Evolutionary conservation across 2,329 filamentous ascomycete species (phyloP).

Genomic region (Phialocephala subalpina): DNA sequence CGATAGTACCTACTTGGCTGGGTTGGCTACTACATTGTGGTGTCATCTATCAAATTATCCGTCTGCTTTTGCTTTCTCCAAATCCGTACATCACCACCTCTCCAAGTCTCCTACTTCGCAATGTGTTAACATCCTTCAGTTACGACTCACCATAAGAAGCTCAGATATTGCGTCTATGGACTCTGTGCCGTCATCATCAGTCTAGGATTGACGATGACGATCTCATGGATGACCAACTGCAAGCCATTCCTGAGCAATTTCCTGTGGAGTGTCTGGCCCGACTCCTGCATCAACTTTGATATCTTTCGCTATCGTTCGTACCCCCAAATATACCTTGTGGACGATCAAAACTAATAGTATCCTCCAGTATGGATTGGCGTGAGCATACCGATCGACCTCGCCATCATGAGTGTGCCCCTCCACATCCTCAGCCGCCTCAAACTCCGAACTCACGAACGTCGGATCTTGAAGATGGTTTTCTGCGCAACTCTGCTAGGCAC

Average conservation of each 20-base stretch:
- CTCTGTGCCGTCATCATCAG: slow-evolving; percentile 37
- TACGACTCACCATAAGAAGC: slow-evolving; percentile 34
- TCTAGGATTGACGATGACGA: slow-evolving; percentile 34
- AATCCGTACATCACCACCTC: slow-evolving; percentile 36
- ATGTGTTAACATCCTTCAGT: slow-evolving; percentile 29
- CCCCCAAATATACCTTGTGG: background rate
- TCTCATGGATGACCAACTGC: slow-evolving; percentile 39
- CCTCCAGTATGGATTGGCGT: slow-evolving; percentile 39
- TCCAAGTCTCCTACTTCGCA: background rate
- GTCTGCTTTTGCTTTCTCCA: slow-evolving; percentile 42
- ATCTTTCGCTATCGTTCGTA: slow-evolving; percentile 40
- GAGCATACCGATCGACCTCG: slow-evolving; percentile 41
- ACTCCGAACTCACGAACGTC: slow-evolving; percentile 36
- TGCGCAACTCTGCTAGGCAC: slow-evolving; percentile 42
- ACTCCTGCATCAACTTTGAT: slow-evolving; percentile 41
- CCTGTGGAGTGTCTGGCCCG: slow-evolving; percentile 32
- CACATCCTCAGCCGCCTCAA: slow-evolving; percentile 36
- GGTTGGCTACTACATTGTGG: slow-evolving; percentile 40
- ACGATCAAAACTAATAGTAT: slow-evolving; percentile 12
- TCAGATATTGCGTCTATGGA: slow-evolving; percentile 36
- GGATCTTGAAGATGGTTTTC: slow-evolving; percentile 41
- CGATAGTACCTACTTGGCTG: slow-evolving; percentile 36
- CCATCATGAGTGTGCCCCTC: slow-evolving; percentile 39
- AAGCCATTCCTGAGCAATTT: slow-evolving; percentile 42
- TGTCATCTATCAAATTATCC: slow-evolving; percentile 42